A percentile compares a stretch with the other conserved stretches of the same genome.
Evolutionary conservation across 805 yeast genomes (phyloP).

Genomic region (Schwanniomyces polymorphus): DNA sequence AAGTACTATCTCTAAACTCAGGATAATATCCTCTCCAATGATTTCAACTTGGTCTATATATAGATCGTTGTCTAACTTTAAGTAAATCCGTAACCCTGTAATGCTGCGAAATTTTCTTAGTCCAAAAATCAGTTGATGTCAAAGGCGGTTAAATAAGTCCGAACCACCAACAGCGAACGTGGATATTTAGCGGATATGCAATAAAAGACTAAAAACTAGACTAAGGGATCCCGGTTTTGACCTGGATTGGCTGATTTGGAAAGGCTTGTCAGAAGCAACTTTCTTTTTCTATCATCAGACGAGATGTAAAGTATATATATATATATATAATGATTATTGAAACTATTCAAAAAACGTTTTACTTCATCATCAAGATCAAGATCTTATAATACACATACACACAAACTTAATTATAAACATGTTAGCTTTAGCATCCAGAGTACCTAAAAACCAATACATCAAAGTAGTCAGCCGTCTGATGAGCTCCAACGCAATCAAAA

Average conservation of each 20-base stretch:
- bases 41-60: too few species aligned
- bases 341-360: background rate
- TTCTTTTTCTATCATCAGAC: background rate
- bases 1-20: too few species aligned
- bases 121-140: background rate
- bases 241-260: background rate
- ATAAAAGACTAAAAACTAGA: background rate
- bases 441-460: background rate
- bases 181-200: background rate
- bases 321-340: background rate
- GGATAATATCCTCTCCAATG: too few species aligned
- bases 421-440: background rate
- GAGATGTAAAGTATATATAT: background rate
- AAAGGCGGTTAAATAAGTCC: background rate
- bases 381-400: background rate
- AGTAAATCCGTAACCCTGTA: too few species aligned
- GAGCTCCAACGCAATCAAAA: background rate
- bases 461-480: background rate
- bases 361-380: too few species aligned
- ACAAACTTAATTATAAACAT: background rate
- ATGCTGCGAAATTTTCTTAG: too few species aligned
- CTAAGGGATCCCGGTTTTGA: background rate
- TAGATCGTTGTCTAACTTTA: too few species aligned
- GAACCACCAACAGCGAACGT: background rate
- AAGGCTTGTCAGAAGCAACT: background rate